Evolutionary conservation across 495 filamentous ascomycete species (phyloP).

Genomic region (Neurospora discreta): DNA sequence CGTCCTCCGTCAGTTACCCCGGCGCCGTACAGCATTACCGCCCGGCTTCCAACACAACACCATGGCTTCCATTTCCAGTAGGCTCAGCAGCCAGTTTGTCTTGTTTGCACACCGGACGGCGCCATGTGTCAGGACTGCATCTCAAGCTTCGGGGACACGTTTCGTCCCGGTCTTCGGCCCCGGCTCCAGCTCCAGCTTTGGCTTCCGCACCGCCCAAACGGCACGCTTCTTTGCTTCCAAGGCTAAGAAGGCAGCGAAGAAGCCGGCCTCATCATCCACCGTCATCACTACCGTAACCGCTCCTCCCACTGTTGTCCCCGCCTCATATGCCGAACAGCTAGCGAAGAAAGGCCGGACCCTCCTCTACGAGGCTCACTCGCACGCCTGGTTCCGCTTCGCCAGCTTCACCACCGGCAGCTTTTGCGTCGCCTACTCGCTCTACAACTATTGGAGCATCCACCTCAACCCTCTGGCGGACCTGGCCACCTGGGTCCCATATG

Average conservation of each 20-base stretch:
- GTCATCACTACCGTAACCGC: neutral
- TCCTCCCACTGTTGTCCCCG: neutral
- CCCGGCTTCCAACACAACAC: neutral
- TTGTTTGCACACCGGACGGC: constrained; percentile 8
- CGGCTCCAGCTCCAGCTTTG: neutral
- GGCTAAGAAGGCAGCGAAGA: constrained; percentile 4
- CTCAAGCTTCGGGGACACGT: neutral
- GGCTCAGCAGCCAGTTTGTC: constrained; percentile 6
- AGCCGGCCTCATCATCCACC: neutral
- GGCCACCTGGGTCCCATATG: constrained; percentile 29
- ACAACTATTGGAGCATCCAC: constrained; percentile 39
- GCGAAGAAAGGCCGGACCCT: constrained; percentile 33
- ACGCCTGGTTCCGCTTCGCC: constrained; percentile 45
- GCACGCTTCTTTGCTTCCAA: neutral
- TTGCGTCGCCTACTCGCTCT: constrained; percentile 46
- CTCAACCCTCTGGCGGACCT: constrained; percentile 33
- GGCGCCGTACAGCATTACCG: neutral
- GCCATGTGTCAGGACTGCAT: constrained; percentile 4
- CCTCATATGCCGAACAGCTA: constrained; percentile 33
- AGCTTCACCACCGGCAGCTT: constrained; percentile 45
- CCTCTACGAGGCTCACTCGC: constrained; percentile 52
- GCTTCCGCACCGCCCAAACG: neutral
- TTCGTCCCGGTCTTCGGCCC: neutral
- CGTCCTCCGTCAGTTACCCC: neutral
- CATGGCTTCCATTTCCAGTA: constrained; percentile 17